Evolutionary conservation across 192 early-diverging fungal genomes (phyloP).

Genomic region (Cladochytrium replicatum): DNA sequence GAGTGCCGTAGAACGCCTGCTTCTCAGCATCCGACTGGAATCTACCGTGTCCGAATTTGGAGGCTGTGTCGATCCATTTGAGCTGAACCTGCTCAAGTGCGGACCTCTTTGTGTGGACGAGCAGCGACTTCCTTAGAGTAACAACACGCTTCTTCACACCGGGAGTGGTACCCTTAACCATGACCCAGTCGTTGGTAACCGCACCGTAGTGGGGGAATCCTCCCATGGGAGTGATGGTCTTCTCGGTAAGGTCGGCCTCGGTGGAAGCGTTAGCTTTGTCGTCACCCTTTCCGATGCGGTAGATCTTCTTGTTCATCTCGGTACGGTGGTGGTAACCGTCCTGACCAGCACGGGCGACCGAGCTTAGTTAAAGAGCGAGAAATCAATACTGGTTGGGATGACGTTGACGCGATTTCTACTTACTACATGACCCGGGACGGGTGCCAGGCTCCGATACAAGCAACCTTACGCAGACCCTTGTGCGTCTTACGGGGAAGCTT

Average conservation of each 20-base stretch:
- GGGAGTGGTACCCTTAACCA: slow-evolving; percentile 95
- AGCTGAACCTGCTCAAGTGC: slow-evolving; percentile 90
- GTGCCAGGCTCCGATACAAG: slow-evolving; percentile 99
- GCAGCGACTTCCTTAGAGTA: slow-evolving; percentile 96
- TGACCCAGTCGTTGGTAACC: slow-evolving; percentile 96
- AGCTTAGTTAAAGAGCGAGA: slow-evolving; percentile 28
- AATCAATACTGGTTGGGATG: neutral
- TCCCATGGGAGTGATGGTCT: slow-evolving; percentile 95
- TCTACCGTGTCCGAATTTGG: slow-evolving; percentile 98
- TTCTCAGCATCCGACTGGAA: slow-evolving; percentile 99
- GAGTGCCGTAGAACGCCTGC: slow-evolving; percentile 77
- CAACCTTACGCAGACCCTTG: slow-evolving; percentile 99
- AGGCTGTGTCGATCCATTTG: slow-evolving; percentile 99
- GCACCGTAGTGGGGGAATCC: slow-evolving; percentile 99
- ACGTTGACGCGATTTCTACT: too few species aligned
- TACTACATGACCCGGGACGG: slow-evolving; percentile 52
- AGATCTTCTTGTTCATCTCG: slow-evolving; percentile 99
- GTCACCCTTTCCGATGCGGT: slow-evolving; percentile 87
- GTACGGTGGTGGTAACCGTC: slow-evolving; percentile 99
- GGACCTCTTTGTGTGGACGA: slow-evolving; percentile 91
- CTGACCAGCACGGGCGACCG: slow-evolving; percentile 99
- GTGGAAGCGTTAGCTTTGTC: slow-evolving; percentile 79
- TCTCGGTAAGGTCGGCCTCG: slow-evolving; percentile 92
- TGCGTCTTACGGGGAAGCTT: slow-evolving; percentile 99
- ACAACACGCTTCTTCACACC: slow-evolving; percentile 96